phyloP scores from a whole-genome alignment of 352 stramenopile species.

The Phytopythium mirpurense region DNA sequence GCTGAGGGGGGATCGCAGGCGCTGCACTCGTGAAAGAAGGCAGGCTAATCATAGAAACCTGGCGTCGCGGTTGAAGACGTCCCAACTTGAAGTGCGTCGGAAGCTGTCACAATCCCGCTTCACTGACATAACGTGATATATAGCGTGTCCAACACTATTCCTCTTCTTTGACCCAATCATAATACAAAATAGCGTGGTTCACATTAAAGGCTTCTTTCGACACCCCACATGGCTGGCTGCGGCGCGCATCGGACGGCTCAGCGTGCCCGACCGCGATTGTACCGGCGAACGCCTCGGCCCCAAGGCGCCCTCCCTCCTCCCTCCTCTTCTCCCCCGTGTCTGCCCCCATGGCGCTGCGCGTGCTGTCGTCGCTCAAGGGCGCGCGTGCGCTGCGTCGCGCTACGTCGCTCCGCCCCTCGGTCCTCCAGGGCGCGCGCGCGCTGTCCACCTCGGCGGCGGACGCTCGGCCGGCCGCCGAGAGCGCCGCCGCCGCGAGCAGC shows the following conservation, averaged over 20 bases:
- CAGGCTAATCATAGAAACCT: not conserved
- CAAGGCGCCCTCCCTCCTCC: not conserved
- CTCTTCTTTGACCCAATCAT: not conserved
- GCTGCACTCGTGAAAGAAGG: too few species aligned
- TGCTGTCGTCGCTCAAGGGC: slow-evolving; percentile 32
- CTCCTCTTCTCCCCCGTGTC: not conserved
- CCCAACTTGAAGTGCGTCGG: not conserved
- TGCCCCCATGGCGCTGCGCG: slow-evolving; percentile 37
- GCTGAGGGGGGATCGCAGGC: not conserved
- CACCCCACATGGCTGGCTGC: not conserved
- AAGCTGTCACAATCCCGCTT: not conserved
- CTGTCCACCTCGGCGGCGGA: slow-evolving; percentile 23
- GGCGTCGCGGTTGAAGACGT: too few species aligned
- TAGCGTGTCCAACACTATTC: not conserved
- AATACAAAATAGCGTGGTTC: not conserved
- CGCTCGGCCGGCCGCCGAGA: too few species aligned
- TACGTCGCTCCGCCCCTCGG: slow-evolving; percentile 14
- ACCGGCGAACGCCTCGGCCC: not conserved
- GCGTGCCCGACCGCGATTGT: slow-evolving; percentile 1
- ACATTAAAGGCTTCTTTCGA: not conserved
- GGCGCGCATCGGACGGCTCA: not conserved
- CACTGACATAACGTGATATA: not conserved
- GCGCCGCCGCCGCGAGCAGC: too few species aligned
- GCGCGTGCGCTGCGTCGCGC: slow-evolving; percentile 18
- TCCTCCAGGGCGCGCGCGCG: slow-evolving; percentile 11